Conservation (phyloP, 768 basidiomycete genomes). For the Suillus fuscotomentosus region DNA sequence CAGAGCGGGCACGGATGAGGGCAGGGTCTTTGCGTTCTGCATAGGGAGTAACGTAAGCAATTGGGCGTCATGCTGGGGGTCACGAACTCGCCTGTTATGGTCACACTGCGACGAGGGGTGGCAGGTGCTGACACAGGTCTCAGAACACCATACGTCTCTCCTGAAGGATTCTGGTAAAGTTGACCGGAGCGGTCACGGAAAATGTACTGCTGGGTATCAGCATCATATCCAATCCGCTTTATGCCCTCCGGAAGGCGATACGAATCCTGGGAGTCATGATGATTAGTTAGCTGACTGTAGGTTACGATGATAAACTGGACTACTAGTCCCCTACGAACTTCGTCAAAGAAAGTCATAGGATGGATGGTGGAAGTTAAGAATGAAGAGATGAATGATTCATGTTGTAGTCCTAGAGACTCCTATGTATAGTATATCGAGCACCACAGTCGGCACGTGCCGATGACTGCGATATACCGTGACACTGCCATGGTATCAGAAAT, state of each 20-base stretch:
- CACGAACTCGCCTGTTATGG: conserved; percentile 22
- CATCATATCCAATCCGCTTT: conserved; percentile 51
- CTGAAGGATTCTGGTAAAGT: conserved; percentile 44
- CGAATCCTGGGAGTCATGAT: conserved; percentile 26
- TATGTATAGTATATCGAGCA: neutral
- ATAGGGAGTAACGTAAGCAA: neutral
- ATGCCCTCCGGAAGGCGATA: conserved; percentile 41
- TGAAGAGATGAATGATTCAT: neutral
- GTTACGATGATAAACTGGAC: neutral
- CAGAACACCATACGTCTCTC: conserved; percentile 44
- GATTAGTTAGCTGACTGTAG: neutral
- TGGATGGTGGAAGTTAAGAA: neutral
- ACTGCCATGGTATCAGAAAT: neutral
- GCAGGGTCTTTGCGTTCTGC: conserved; percentile 26
- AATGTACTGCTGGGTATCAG: conserved; percentile 49
- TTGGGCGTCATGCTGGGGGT: conserved; percentile 19
- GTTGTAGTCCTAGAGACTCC: neutral
- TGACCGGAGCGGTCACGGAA: conserved; percentile 46
- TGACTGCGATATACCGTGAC: neutral
- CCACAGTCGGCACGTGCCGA: neutral
- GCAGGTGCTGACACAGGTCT: conserved; percentile 30
- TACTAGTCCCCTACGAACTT: conserved; percentile 16
- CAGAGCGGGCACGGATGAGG: conserved; percentile 18
- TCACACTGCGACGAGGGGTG: conserved; percentile 25
- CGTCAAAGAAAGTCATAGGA: conserved; percentile 15